Percentiles rank a stretch among this genome's conserved stretches.
Conservation (phyloP, 129 eudicot genomes). For the Artemisia tridentata region DNA sequence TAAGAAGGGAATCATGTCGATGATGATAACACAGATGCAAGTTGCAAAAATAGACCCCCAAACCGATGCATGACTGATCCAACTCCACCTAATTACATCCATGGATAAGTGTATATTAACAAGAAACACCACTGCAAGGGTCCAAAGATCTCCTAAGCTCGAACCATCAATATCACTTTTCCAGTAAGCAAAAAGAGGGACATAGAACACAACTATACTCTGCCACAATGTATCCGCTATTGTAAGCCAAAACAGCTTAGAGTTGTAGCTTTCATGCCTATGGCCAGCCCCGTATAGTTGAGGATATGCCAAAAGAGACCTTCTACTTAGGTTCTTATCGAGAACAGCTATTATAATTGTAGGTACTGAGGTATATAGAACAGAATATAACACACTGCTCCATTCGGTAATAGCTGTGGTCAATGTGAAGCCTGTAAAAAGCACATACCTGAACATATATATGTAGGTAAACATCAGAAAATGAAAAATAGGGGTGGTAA, state of each 20-base stretch:
- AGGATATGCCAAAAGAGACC: conserved; percentile 61
- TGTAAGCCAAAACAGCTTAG: conserved; percentile 73
- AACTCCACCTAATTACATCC: conserved; percentile 89
- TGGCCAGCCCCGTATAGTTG: conserved; percentile 96
- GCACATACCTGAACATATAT: conserved; percentile 60
- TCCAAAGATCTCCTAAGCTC: conserved; percentile 93
- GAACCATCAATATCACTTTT: conserved; percentile 59
- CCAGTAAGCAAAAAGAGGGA: conserved; percentile 79
- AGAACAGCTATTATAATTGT: conserved; percentile 83
- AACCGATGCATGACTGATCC: conserved; percentile 75
- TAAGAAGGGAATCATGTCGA: conserved; percentile 60
- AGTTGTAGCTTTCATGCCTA: conserved; percentile 70
- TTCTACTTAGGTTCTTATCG: conserved; percentile 84
- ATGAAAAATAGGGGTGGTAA: not conserved
- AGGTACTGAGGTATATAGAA: conserved; percentile 78
- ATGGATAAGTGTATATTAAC: conserved; percentile 88
- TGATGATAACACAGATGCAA: conserved; percentile 68
- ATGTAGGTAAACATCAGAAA: conserved; percentile 19
- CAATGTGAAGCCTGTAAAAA: conserved; percentile 70
- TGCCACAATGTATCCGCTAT: conserved; percentile 91
- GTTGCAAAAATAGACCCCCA: conserved; percentile 90
- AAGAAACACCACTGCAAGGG: conserved; percentile 68
- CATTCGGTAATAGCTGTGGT: conserved; percentile 91
- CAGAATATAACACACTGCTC: conserved; percentile 93
- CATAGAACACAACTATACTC: conserved; percentile 70